These are phyloP conservation scores for Glonium stellatum DNA, from an alignment of 495 filamentous ascomycete genomes.

Conservation along the genomic window DNA sequence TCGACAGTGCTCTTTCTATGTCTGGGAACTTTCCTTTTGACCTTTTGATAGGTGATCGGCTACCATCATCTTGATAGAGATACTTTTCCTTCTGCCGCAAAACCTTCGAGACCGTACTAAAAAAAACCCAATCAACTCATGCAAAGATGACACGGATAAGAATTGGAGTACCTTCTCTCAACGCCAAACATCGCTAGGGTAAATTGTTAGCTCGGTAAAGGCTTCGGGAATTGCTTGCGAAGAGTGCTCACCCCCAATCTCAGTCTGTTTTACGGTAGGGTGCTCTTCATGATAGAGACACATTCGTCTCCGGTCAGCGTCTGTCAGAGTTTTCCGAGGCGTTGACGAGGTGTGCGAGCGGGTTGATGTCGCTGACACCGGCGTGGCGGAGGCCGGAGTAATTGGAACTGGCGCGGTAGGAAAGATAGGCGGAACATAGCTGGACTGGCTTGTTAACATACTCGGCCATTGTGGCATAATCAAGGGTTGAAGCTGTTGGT, in stretches of 20 bases:
- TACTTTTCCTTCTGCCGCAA: constrained; percentile 96
- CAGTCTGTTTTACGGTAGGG: constrained; percentile 91
- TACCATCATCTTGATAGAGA: constrained; percentile 79
- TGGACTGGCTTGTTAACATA: constrained; percentile 46
- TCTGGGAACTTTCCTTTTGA: constrained; percentile 88
- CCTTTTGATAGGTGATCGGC: constrained; percentile 79
- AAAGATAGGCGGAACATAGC: constrained; percentile 33
- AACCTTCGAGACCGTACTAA: constrained; percentile 95
- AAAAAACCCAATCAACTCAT: constrained; percentile 21
- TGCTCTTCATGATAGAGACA: constrained; percentile 93
- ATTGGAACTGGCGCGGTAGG: constrained; percentile 37
- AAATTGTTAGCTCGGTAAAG: constrained; percentile 27
- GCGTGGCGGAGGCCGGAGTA: constrained; percentile 35
- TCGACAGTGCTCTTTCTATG: constrained; percentile 88
- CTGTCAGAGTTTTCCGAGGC: constrained; percentile 83
- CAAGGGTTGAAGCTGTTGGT: constrained; percentile 44
- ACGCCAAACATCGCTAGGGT: constrained; percentile 81
- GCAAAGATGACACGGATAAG: constrained; percentile 5
- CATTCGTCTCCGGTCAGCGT: constrained; percentile 86
- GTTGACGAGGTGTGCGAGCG: constrained; percentile 47
- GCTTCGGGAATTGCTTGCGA: constrained; percentile 14
- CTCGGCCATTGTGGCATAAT: constrained; percentile 49
- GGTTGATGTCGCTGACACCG: constrained; percentile 40
- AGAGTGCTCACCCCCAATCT: constrained; percentile 73
- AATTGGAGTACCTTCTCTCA: constrained; percentile 76